Evolutionary conservation across 2,329 filamentous ascomycete genomes (phyloP), one percentile per base, ranked within the genome.

Genomic region (Polytolypa hystricis): DNA sequence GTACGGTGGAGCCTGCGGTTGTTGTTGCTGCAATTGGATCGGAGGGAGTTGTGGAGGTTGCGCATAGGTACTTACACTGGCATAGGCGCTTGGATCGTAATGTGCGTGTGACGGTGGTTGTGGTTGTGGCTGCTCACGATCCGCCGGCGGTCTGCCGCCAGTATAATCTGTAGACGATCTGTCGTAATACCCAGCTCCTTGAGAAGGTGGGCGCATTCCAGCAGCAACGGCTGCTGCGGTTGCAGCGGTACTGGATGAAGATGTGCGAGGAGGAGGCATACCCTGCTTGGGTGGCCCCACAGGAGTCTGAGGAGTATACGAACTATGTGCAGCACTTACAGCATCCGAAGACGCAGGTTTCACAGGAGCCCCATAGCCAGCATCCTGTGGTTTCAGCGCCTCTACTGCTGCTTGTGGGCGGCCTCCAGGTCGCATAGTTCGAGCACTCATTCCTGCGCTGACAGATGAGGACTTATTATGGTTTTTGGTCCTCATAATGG

Each of bases 401-500:
- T 40, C 55, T 44, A 53, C 49, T 42, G 51, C 42, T 37, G 52
- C 49, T 17, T 65, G 62, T 34, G 69, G 70, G 41, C 65, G 54
- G 30, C 61, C 60, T 38, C 57, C 54, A 18, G 71, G 65, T 37
- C 84, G 72, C 42, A 89, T 63, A 2, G 80, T 85, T 51, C 74
- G 73, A 33, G 77, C 75, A 42, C 71, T 74, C 59, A 89, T 67
- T 30, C 58, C 64, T 35, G 67, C 65, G 7, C 38, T 36, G 16
- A 67, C 60, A 41, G 65, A 65, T 3, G 67, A 61, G 36, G 60
- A 59, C 53, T 73, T 72, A 68, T 61, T 81, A 70, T 77, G 73
- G 54, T 78, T 76, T 63, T 87, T 93, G 41, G 82, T 79, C 33
- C 77, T 78, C 53, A 84, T 77, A 49, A 95, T 83, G 33, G 87